These are phyloP conservation scores for Apium graveolens DNA, from an alignment of 129 eudicot species.

Conservation along the genomic window DNA sequence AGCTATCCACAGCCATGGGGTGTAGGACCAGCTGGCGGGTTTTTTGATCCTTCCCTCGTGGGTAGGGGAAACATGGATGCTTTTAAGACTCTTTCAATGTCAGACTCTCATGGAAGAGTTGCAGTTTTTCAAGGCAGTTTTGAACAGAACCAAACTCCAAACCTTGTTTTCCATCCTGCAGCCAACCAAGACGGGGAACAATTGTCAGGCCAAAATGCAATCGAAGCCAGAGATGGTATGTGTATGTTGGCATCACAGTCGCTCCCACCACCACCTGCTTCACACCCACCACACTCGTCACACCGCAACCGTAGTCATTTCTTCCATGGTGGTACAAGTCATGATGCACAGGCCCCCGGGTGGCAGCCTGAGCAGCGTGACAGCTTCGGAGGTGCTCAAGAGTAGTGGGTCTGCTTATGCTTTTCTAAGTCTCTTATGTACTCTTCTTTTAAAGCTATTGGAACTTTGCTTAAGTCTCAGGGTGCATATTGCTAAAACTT, in stretches of 20 bases:
- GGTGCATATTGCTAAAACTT: background rate
- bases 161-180: constrained; percentile 13
- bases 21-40: constrained; percentile 37
- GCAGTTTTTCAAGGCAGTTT: constrained; percentile 36
- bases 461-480: background rate
- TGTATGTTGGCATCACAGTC: constrained; percentile 32
- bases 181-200: constrained; percentile 16
- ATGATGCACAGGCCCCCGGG: constrained; percentile 40
- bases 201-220: constrained; percentile 22
- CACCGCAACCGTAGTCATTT: constrained; percentile 29
- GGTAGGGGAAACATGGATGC: constrained; percentile 7
- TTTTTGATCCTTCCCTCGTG: constrained; percentile 3
- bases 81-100: background rate
- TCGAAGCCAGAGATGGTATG: constrained; percentile 27
- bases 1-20: constrained; percentile 39
- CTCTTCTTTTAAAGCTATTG: background rate
- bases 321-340: constrained; percentile 28
- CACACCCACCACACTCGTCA: constrained; percentile 29
- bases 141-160: constrained; percentile 23
- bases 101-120: constrained; percentile 10
- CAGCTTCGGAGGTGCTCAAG: constrained; percentile 24
- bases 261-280: constrained; percentile 26
- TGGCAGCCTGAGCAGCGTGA: constrained; percentile 51
- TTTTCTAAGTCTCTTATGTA: background rate
- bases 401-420: background rate